Conservation (phyloP, 2,329 filamentous ascomycete species). For the Metarhizium sp. region DNA sequence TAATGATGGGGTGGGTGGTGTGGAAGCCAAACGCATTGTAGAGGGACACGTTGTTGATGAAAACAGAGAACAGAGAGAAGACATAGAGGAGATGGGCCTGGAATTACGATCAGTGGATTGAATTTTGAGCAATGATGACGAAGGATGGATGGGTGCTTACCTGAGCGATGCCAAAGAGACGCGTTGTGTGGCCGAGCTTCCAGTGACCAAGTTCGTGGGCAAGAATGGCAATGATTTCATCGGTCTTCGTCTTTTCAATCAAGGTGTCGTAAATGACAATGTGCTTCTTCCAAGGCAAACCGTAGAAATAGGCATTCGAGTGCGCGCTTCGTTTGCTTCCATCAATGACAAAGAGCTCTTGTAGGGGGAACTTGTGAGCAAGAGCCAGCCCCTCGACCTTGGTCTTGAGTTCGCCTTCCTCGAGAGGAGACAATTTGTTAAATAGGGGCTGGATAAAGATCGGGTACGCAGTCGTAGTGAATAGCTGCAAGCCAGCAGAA, state of each 20-base stretch:
- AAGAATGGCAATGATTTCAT: slow-evolving; percentile 90
- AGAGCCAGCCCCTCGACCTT: slow-evolving; percentile 77
- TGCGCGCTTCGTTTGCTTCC: slow-evolving; percentile 81
- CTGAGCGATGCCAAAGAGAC: slow-evolving; percentile 78
- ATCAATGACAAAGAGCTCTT: slow-evolving; percentile 90
- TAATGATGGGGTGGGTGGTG: slow-evolving; percentile 78
- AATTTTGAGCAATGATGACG: background rate
- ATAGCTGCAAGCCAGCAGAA: slow-evolving; percentile 78
- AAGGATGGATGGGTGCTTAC: slow-evolving; percentile 31
- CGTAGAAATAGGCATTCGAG: slow-evolving; percentile 92
- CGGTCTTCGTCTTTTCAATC: slow-evolving; percentile 84
- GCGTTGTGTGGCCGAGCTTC: slow-evolving; percentile 91
- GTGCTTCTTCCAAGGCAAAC: slow-evolving; percentile 98
- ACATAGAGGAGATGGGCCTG: slow-evolving; percentile 93
- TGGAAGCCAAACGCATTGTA: slow-evolving; percentile 88
- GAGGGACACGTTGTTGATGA: slow-evolving; percentile 88
- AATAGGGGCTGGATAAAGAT: slow-evolving; percentile 90
- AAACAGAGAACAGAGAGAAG: slow-evolving; percentile 92
- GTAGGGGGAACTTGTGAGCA: slow-evolving; percentile 81
- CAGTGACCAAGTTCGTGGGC: slow-evolving; percentile 96
- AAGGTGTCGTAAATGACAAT: slow-evolving; percentile 99
- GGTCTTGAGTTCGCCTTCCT: slow-evolving; percentile 79
- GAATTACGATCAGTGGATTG: background rate
- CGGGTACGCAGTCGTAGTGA: slow-evolving; percentile 93
- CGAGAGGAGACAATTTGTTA: slow-evolving; percentile 92